Conservation (phyloP, 1,284 basidiomycete species). For the Ganoderma resinaceum region DNA sequence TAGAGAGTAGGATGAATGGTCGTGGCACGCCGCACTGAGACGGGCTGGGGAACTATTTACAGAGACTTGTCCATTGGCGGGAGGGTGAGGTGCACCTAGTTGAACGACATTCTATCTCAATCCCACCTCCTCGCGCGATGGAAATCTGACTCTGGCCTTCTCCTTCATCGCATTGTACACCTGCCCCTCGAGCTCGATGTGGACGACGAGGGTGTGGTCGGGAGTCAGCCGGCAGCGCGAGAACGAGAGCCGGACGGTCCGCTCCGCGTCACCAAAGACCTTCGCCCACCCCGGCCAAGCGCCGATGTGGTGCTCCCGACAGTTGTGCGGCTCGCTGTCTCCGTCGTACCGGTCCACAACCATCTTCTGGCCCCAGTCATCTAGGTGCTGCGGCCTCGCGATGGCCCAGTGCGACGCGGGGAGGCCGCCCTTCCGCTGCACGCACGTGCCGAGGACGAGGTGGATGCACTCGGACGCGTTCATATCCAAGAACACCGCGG, state of each 20-base stretch:
- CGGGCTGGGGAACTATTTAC: too few relatives aligned
- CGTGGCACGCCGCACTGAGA: too few relatives aligned
- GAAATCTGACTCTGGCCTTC: too few relatives aligned
- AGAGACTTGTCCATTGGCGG: too few relatives aligned
- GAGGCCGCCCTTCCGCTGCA: too few relatives aligned
- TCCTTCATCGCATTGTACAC: background rate
- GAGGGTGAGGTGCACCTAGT: too few relatives aligned
- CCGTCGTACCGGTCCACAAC: background rate
- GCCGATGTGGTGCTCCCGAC: constrained; percentile 6
- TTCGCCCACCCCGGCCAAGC: background rate
- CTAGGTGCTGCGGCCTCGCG: background rate
- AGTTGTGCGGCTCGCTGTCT: background rate
- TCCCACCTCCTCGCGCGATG: too few relatives aligned
- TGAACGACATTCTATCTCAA: too few relatives aligned
- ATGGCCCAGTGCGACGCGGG: constrained; percentile 3
- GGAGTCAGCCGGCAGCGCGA: background rate
- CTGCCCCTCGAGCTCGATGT: constrained; percentile 3
- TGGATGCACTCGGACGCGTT: background rate
- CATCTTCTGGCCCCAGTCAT: background rate
- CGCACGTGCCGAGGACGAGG: constrained; percentile 1
- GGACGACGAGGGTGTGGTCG: background rate
- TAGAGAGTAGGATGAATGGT: too few relatives aligned
- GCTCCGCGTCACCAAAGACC: constrained; percentile 6
- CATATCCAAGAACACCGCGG: background rate
- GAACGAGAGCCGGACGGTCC: constrained; percentile 13